A percentile compares a stretch with the other conserved stretches of the same genome.
phyloP scores from a whole-genome alignment of 352 stramenopile genomes.

The Pythium utonaiense region DNA sequence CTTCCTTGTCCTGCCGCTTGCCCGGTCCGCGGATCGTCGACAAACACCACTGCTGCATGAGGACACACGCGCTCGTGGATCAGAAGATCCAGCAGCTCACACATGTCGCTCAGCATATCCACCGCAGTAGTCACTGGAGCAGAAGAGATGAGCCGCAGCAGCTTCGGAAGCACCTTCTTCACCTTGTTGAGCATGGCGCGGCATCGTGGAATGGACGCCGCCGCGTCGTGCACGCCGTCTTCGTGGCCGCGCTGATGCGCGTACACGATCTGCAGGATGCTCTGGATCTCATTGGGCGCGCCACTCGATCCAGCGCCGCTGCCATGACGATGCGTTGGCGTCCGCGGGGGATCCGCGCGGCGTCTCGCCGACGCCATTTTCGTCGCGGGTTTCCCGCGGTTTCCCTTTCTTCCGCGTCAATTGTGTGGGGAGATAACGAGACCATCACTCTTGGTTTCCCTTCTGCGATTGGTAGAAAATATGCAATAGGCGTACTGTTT shows the following conservation, averaged over 20 bases:
- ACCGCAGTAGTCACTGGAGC: neutral
- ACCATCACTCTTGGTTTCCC: constrained; percentile 23
- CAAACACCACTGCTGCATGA: constrained; percentile 17
- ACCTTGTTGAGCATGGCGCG: constrained; percentile 25
- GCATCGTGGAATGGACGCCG: constrained; percentile 16
- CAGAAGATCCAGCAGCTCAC: constrained; percentile 23
- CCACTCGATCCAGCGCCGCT: neutral
- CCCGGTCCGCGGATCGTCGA: constrained; percentile 11
- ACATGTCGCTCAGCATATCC: constrained; percentile 22
- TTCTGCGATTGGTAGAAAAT: constrained; percentile 17
- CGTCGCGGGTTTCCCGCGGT: constrained; percentile 13
- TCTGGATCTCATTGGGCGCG: constrained; percentile 14
- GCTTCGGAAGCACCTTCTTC: constrained; percentile 24
- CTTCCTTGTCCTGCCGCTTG: neutral
- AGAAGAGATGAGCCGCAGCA: constrained; percentile 19
- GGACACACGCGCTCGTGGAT: constrained; percentile 25
- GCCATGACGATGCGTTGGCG: neutral
- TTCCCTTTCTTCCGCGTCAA: constrained; percentile 13
- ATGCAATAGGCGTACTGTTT: neutral
- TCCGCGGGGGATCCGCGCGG: constrained; percentile 11
- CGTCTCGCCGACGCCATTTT: constrained; percentile 42
- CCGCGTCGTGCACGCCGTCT: constrained; percentile 14
- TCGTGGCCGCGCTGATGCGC: constrained; percentile 23
- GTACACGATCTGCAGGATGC: constrained; percentile 17
- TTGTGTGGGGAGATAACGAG: neutral